Evolutionary conservation across 495 filamentous ascomycete species (phyloP).

Genomic region (Haplographium delicatum): DNA sequence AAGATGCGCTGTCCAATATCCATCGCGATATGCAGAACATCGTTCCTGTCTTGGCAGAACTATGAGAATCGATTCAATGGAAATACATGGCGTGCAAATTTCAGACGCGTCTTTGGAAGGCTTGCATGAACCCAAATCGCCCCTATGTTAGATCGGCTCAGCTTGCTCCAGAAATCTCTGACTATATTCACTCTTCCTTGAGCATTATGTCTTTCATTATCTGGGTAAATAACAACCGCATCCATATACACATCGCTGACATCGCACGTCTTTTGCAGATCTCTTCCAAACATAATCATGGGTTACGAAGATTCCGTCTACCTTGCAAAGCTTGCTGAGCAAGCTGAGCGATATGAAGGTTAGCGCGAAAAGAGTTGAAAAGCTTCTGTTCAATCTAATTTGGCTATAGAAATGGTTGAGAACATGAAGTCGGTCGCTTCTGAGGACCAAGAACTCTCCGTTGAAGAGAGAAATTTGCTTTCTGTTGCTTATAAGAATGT

Average conservation of each 20-base stretch:
- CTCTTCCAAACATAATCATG: conserved; percentile 60
- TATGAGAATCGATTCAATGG: neutral
- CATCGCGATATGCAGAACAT: neutral
- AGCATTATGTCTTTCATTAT: too few species aligned
- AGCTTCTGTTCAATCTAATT: conserved; percentile 3
- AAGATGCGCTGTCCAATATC: neutral
- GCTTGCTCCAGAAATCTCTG: too few species aligned
- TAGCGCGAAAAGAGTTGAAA: conserved; percentile 35
- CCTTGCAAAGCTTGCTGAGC: conserved; percentile 99
- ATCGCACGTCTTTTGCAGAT: conserved; percentile 4
- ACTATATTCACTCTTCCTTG: too few species aligned
- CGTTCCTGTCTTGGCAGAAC: neutral
- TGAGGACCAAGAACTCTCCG: conserved; percentile 93
- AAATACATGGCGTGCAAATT: neutral
- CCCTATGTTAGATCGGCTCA: neutral
- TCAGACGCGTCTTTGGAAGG: neutral
- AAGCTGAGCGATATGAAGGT: conserved; percentile 99
- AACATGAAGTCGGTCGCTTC: conserved; percentile 99
- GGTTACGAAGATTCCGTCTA: conserved; percentile 99
- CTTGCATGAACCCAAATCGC: neutral
- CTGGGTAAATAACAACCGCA: too few species aligned
- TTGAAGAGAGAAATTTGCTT: conserved; percentile 98
- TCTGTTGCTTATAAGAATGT: conserved; percentile 99
- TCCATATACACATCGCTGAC: too few species aligned
- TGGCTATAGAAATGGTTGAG: conserved; percentile 90